These are phyloP conservation scores for Anthracocystis walkeri DNA, from an alignment of 1,284 basidiomycete species.

Conservation along the genomic window DNA sequence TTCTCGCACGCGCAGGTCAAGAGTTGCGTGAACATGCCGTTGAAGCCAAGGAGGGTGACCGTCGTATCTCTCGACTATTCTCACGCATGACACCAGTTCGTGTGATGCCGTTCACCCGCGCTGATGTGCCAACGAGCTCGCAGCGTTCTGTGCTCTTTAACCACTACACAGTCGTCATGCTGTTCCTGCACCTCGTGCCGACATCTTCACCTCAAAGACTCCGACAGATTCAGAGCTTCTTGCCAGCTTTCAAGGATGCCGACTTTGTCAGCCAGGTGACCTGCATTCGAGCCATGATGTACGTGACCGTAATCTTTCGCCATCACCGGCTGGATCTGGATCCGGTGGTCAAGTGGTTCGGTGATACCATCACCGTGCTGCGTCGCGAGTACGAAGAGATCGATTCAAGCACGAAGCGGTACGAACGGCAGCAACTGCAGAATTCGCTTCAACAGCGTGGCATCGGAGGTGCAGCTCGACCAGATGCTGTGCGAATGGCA, in stretches of 20 bases:
- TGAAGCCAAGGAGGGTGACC: constrained; percentile 35
- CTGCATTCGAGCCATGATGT: constrained; percentile 82
- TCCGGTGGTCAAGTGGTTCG: constrained; percentile 78
- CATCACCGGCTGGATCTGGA: constrained; percentile 75
- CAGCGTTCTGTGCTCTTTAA: constrained; percentile 87
- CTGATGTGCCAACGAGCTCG: constrained; percentile 72
- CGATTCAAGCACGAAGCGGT: constrained; percentile 48
- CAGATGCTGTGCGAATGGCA: constrained; percentile 26
- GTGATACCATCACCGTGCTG: constrained; percentile 76
- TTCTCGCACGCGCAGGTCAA: constrained; percentile 76
- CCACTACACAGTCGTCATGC: constrained; percentile 81
- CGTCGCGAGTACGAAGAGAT: constrained; percentile 74
- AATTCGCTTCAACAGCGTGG: constrained; percentile 16
- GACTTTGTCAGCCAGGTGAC: constrained; percentile 79
- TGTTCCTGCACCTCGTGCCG: constrained; percentile 81
- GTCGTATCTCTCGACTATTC: constrained; percentile 79
- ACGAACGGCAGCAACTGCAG: constrained; percentile 34
- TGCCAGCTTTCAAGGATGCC: constrained; percentile 76
- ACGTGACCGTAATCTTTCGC: constrained; percentile 78
- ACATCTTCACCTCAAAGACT: constrained; percentile 75
- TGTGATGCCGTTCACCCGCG: constrained; percentile 71
- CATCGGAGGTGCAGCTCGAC: background rate
- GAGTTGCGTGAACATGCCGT: constrained; percentile 51
- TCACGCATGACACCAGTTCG: constrained; percentile 83
- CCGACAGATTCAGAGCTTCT: constrained; percentile 76